Evolutionary conservation across 257 asterid genomes (phyloP), one percentile per base, ranked within the genome.

Genomic region (Handroanthus guayacan): DNA sequence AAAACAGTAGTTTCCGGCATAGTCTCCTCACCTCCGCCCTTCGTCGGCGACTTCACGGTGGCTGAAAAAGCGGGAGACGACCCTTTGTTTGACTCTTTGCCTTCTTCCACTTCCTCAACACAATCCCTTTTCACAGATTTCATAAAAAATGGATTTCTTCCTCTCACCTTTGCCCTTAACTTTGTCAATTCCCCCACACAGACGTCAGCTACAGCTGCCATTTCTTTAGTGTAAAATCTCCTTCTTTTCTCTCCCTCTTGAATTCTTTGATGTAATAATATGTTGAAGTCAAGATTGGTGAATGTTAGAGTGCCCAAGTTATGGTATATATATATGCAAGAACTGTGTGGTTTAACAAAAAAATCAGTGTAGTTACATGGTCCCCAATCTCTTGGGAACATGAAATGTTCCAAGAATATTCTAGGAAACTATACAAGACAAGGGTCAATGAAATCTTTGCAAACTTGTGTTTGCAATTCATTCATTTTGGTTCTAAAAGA

Each of bases 101-200:
- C 69, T 84, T 68, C 82, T 51, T 78, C 79, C 5, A 16, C 78
- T n/a, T 82, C 78, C 6, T 63, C 62, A 36, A 36, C 71, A 12
- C 78, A 79, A 8, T 77, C 85, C 51, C 58, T 75, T 67, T 80
- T 79, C 71, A 54, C 52, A 60, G 85, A 37, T 47, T 47, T 76
- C 16, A 54, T 58, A 16, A 75, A 34, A 81, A 88, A 76, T 17
- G 87, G 83, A 31, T 85, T 93, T 82, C 74, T 86, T 36, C 77
- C 74, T 47, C 74, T 74, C 34, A 89, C 84, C 76, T 86, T 89
- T 36, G 85, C 87, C 37, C 82, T 85, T 0, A 88, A 78, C 92
- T 86, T 91, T 13, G 83, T 76, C 2, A 87, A 61, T 77, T 89
- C 94, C 63, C 82, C 90, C 48, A 87, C 76, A 81, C 96, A 87